Evolutionary conservation across 805 yeast genomes (phyloP).

Genomic region (Kodamaea leandrae): DNA sequence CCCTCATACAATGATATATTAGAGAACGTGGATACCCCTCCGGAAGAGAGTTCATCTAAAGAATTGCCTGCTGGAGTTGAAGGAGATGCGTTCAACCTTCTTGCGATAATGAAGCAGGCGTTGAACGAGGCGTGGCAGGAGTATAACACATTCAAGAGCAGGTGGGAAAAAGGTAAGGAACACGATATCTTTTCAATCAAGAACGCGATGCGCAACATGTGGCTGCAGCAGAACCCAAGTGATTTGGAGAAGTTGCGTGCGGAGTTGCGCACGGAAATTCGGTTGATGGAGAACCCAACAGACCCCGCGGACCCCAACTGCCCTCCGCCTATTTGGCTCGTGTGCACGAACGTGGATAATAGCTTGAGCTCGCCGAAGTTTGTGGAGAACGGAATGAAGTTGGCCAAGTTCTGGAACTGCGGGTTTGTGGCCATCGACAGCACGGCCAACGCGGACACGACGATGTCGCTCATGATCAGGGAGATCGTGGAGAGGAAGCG

Average conservation of each 20-base stretch:
- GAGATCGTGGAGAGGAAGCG: slow-evolving; percentile 52
- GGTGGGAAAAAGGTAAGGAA: slow-evolving; percentile 65
- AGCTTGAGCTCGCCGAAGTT: slow-evolving; percentile 59
- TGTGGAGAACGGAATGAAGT: slow-evolving; percentile 52
- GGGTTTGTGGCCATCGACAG: slow-evolving; percentile 66
- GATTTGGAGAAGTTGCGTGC: slow-evolving; percentile 21
- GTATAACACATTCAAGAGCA: slow-evolving; percentile 50
- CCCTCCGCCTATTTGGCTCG: slow-evolving; percentile 65
- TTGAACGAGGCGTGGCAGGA: slow-evolving; percentile 75
- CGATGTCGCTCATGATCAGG: slow-evolving; percentile 54
- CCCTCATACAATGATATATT: slow-evolving; percentile 50
- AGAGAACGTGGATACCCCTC: slow-evolving; percentile 14
- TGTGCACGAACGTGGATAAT: slow-evolving; percentile 62
- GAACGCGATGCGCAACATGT: slow-evolving; percentile 54
- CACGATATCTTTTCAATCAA: slow-evolving; percentile 63
- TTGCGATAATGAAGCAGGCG: slow-evolving; percentile 51
- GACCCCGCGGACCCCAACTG: slow-evolving; percentile 36
- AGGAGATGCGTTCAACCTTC: slow-evolving; percentile 32
- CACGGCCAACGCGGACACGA: slow-evolving; percentile 52
- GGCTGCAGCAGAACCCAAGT: slow-evolving; percentile 43
- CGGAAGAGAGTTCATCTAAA: neutral
- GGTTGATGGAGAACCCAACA: slow-evolving; percentile 23
- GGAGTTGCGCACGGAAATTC: slow-evolving; percentile 30
- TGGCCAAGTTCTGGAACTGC: slow-evolving; percentile 62
- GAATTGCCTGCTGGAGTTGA: slow-evolving; percentile 10